Evolutionary conservation across 2,329 filamentous ascomycete species (phyloP).

Genomic region (Fusarium fracticaudum): DNA sequence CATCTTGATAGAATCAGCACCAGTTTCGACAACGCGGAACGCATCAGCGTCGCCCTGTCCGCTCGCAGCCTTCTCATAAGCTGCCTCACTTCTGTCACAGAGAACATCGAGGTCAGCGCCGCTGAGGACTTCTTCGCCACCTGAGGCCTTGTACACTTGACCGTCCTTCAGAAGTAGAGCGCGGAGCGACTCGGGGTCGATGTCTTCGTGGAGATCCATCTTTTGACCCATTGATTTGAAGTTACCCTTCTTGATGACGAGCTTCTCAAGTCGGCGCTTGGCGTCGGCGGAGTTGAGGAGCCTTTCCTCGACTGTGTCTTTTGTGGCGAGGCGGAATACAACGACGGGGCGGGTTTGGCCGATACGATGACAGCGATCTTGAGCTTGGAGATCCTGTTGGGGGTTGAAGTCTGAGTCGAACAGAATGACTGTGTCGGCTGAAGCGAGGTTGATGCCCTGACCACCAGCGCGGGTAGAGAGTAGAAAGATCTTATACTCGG

Average conservation of each 20-base stretch:
- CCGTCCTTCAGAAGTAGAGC: conserved; percentile 78
- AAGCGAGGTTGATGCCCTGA: conserved; percentile 92
- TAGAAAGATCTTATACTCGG: conserved; percentile 79
- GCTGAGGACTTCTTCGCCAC: conserved; percentile 73
- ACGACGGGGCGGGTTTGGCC: conserved; percentile 93
- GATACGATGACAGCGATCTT: conserved; percentile 94
- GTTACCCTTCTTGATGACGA: conserved; percentile 94
- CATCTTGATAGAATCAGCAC: conserved; percentile 61
- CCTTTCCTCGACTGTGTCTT: conserved; percentile 90
- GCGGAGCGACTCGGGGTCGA: conserved; percentile 70
- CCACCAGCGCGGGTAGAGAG: conserved; percentile 92
- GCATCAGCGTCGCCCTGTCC: conserved; percentile 77
- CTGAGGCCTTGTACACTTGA: conserved; percentile 66
- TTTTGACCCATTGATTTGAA: conserved; percentile 77
- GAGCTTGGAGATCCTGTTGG: conserved; percentile 95
- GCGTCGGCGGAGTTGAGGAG: conserved; percentile 88
- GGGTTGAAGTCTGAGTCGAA: conserved; percentile 95
- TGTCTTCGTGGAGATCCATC: conserved; percentile 60
- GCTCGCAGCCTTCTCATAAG: conserved; percentile 77
- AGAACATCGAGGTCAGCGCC: conserved; percentile 80
- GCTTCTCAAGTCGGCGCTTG: conserved; percentile 90
- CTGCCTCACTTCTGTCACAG: conserved; percentile 76
- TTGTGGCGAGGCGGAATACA: conserved; percentile 92
- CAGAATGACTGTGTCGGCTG: conserved; percentile 90
- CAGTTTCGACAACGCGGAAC: conserved; percentile 86